Conservation (phyloP, 192 early-diverging fungal genomes). For the Entomortierella beljakovae region DNA sequence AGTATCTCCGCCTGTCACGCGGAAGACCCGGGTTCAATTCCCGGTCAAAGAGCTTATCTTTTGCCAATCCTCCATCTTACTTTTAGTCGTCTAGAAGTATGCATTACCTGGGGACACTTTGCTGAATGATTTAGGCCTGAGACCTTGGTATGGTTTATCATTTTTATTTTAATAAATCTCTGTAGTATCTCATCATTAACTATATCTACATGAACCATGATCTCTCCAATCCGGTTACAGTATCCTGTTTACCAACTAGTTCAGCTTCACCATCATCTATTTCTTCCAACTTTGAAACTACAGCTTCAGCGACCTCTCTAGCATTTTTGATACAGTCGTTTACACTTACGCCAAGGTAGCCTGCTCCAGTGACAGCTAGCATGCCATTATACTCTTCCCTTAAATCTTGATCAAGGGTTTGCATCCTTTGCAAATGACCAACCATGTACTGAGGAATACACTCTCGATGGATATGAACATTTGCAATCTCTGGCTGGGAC, state of each 20-base stretch:
- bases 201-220: slow-evolving; percentile 45
- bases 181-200: no score
- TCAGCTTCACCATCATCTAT: slow-evolving; percentile 28
- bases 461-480: slow-evolving; percentile 68
- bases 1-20: no score
- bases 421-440: slow-evolving; percentile 79
- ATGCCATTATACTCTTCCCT: slow-evolving; percentile 58
- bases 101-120: no score
- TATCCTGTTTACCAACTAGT: slow-evolving; percentile 37
- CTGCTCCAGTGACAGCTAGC: slow-evolving; percentile 82
- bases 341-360: slow-evolving; percentile 87
- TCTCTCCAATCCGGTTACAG: slow-evolving; percentile 42
- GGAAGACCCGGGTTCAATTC: no score
- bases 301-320: slow-evolving; percentile 66
- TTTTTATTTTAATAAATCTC: no score
- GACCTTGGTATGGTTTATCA: no score
- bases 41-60: no score
- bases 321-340: slow-evolving; percentile 84
- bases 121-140: no score
- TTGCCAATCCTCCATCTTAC: no score
- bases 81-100: no score
- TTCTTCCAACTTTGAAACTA: slow-evolving; percentile 55
- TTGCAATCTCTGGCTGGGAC: slow-evolving; percentile 55
- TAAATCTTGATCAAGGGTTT: slow-evolving; percentile 69
- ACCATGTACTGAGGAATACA: slow-evolving; percentile 95